Conservation (phyloP, 768 basidiomycete species). For the Tricholoma furcatifolium region DNA sequence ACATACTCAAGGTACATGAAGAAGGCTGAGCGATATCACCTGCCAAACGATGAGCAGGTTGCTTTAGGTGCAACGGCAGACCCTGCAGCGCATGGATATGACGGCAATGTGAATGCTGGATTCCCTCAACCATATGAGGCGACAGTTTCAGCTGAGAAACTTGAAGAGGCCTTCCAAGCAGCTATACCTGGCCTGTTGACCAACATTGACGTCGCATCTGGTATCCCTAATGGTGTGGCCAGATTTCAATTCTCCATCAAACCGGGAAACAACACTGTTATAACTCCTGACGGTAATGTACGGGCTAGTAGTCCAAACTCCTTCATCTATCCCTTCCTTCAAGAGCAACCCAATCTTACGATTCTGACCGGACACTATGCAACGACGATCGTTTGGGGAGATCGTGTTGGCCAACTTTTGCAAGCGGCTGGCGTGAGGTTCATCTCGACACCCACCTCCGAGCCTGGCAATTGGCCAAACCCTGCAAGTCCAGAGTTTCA, state of each 20-base stretch:
- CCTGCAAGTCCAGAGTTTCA: neutral
- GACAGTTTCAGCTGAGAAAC: neutral
- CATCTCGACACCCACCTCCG: conserved; percentile 2
- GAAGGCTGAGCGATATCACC: conserved; percentile 10
- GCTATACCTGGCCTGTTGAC: conserved; percentile 8
- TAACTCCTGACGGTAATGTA: conserved; percentile 9
- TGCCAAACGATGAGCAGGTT: conserved; percentile 13
- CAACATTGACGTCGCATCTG: conserved; percentile 13
- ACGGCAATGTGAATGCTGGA: conserved; percentile 14
- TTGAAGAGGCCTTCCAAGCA: neutral
- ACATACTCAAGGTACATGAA: conserved; percentile 12
- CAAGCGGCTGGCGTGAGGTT: conserved; percentile 12
- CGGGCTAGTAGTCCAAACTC: conserved; percentile 15
- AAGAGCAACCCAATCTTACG: conserved; percentile 7
- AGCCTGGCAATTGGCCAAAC: too few species aligned
- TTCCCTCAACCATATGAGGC: conserved; percentile 18
- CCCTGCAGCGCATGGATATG: conserved; percentile 8
- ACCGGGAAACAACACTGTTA: conserved; percentile 11
- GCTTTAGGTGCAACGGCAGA: conserved; percentile 9
- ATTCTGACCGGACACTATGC: conserved; percentile 14
- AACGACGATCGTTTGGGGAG: conserved; percentile 9
- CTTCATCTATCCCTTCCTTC: conserved; percentile 13
- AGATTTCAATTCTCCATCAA: conserved; percentile 17
- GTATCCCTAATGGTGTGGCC: conserved; percentile 13
- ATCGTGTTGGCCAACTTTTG: neutral